Evolutionary conservation across 164 flowering plant genomes (phyloP).

Genomic region (Sextonia rubra): DNA sequence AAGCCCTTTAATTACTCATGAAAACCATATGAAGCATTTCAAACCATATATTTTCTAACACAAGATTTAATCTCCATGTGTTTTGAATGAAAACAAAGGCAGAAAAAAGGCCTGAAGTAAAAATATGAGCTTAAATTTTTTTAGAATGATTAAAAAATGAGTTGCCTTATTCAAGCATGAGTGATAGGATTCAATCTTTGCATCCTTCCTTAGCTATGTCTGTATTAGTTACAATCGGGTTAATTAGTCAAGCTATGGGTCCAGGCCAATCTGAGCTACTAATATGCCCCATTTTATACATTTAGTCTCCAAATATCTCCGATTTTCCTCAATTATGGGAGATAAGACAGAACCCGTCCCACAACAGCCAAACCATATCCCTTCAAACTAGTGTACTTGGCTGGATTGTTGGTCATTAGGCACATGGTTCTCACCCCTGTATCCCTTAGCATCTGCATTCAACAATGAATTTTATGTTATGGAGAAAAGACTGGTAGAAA

Average conservation of each 20-base stretch:
- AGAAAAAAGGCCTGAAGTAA: too few relatives aligned
- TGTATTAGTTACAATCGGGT: conserved; percentile 14
- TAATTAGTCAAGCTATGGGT: conserved; percentile 20
- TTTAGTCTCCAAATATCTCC: conserved; percentile 75
- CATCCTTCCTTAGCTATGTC: conserved; percentile 13
- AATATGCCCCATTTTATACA: conserved; percentile 86
- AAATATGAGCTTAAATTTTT: too few relatives aligned
- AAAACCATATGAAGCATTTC: too few relatives aligned
- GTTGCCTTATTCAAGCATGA: too few relatives aligned
- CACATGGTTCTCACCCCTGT: conserved; percentile 77
- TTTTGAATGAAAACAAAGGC: too few relatives aligned
- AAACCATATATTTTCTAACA: too few relatives aligned
- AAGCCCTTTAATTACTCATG: too few relatives aligned
- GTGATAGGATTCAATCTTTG: not conserved
- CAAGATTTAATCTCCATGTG: too few relatives aligned
- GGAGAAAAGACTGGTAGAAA: not conserved
- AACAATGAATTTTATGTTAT: not conserved
- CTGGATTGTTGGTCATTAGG: conserved; percentile 92
- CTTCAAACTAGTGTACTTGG: conserved; percentile 75
- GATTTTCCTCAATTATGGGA: conserved; percentile 84
- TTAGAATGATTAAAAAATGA: too few relatives aligned
- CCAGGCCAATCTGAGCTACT: conserved; percentile 64
- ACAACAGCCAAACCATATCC: conserved; percentile 88
- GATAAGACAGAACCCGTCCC: conserved; percentile 75
- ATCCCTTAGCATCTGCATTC: conserved; percentile 61